A percentile compares a stretch with the other conserved stretches of the same genome.
phyloP scores from a whole-genome alignment of 495 filamentous ascomycete genomes.

The Zalerion maritima region DNA sequence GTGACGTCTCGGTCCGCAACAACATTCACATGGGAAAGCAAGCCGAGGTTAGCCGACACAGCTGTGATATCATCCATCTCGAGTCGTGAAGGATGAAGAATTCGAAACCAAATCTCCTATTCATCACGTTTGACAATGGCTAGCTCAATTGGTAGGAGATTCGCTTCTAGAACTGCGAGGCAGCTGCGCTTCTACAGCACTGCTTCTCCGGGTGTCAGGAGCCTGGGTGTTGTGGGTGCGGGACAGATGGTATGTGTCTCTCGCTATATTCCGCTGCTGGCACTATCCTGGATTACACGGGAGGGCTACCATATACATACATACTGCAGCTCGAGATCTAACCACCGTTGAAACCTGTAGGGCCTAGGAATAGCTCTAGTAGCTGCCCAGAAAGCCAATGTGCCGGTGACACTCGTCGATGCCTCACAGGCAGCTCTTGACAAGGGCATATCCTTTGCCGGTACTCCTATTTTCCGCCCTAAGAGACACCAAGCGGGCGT shows the following conservation, averaged over 20 bases:
- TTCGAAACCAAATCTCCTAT: neutral
- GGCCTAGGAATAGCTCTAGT: constrained; percentile 94
- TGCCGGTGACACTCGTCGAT: constrained; percentile 82
- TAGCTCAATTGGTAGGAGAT: constrained; percentile 16
- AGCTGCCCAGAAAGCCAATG: constrained; percentile 67
- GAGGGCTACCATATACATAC: constrained; percentile 6
- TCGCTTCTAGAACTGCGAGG: constrained; percentile 18
- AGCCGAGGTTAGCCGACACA: constrained; percentile 27
- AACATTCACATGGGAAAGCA: too few relatives aligned
- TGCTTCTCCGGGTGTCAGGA: constrained; percentile 57
- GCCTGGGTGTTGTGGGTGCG: constrained; percentile 82
- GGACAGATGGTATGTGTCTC: constrained; percentile 72
- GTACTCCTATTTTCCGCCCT: constrained; percentile 26
- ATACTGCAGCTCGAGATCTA: constrained; percentile 1
- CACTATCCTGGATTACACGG: constrained; percentile 8
- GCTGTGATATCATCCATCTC: constrained; percentile 3
- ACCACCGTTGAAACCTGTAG: constrained; percentile 28
- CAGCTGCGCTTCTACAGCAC: constrained; percentile 39
- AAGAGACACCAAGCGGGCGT: constrained; percentile 1
- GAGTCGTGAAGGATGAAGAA: constrained; percentile 2
- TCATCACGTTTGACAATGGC: constrained; percentile 16
- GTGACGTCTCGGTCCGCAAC: too few relatives aligned
- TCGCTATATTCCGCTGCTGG: constrained; percentile 1
- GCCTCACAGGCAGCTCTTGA: constrained; percentile 73
- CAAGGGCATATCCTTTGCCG: constrained; percentile 82